A percentile compares a stretch with the other conserved stretches of the same genome.
Evolutionary conservation across 2,329 filamentous ascomycete genomes (phyloP).

Genomic region (Volutella citrinella): DNA sequence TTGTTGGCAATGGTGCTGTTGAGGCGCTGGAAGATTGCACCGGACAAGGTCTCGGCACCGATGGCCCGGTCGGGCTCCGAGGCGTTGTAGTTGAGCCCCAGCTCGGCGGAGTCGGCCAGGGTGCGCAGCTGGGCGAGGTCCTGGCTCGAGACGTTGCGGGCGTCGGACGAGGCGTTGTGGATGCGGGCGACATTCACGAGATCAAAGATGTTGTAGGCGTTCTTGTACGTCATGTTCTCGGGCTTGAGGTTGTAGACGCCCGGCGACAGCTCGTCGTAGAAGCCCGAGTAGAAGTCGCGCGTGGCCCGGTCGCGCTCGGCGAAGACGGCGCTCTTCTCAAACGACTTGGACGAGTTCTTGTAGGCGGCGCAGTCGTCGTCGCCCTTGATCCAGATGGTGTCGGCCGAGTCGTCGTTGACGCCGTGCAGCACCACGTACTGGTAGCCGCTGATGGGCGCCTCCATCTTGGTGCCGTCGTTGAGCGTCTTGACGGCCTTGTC

Average conservation of each 20-base stretch:
- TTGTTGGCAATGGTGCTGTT: slow-evolving; percentile 27
- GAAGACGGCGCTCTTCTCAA: slow-evolving; percentile 26
- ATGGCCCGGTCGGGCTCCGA: slow-evolving; percentile 28
- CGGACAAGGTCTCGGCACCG: slow-evolving; percentile 29
- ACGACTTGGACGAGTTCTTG: slow-evolving; percentile 22
- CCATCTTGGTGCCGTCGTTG: slow-evolving; percentile 29
- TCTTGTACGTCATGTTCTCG: slow-evolving; percentile 31
- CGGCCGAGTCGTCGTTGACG: slow-evolving; percentile 28
- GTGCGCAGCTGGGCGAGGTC: slow-evolving; percentile 31
- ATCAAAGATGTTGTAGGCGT: slow-evolving; percentile 36
- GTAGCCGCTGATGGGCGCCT: slow-evolving; percentile 30
- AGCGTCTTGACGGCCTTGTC: slow-evolving; percentile 26
- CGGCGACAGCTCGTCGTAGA: slow-evolving; percentile 26
- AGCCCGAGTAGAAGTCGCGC: slow-evolving; percentile 27
- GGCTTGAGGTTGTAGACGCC: slow-evolving; percentile 30
- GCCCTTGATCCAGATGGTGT: slow-evolving; percentile 37
- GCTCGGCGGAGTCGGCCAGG: slow-evolving; percentile 31
- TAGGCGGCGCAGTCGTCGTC: slow-evolving; percentile 32
- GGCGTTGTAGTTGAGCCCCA: slow-evolving; percentile 29
- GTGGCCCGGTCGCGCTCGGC: slow-evolving; percentile 24
- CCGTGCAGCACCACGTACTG: slow-evolving; percentile 33
- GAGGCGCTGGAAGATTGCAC: slow-evolving; percentile 28
- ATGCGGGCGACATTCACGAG: slow-evolving; percentile 34
- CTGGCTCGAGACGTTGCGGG: slow-evolving; percentile 29
- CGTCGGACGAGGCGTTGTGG: slow-evolving; percentile 27